A percentile compares a stretch with the other conserved stretches of the same genome.
Conservation (phyloP, 1,284 basidiomycete species). For the Termitomyces sp. region DNA sequence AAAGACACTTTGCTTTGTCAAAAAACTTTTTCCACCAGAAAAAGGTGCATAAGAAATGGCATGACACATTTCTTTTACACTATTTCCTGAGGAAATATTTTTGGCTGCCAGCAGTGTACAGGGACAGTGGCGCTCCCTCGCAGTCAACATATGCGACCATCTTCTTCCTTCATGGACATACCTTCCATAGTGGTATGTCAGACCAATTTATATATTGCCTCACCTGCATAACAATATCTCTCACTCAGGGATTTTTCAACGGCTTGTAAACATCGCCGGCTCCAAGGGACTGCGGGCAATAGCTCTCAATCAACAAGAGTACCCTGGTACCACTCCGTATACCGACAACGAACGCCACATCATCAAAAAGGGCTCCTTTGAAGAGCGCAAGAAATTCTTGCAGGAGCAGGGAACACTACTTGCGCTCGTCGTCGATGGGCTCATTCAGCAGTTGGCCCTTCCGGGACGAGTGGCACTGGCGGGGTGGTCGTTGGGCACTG, state of each 20-base stretch:
- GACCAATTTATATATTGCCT: no score
- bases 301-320: constrained; percentile 1
- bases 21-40: no score
- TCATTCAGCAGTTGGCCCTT: constrained; percentile 1
- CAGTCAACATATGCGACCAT: neutral
- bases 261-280: neutral
- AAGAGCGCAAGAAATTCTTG: neutral
- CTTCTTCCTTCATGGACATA: constrained; percentile 1
- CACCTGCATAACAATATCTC: no score
- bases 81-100: no score
- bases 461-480: constrained; percentile 1
- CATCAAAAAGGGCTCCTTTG: neutral
- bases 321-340: neutral
- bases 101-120: no score
- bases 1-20: no score
- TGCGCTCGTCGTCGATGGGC: neutral
- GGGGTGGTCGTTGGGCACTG: constrained; percentile 9
- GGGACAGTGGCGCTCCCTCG: neutral
- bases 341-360: neutral
- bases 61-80: no score
- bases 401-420: neutral
- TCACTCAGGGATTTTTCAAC: neutral
- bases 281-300: neutral
- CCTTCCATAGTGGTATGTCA: neutral
- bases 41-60: no score